These are phyloP conservation scores for Penicillium sp. DNA, from an alignment of 2,329 filamentous ascomycete genomes.

Conservation along the genomic window DNA sequence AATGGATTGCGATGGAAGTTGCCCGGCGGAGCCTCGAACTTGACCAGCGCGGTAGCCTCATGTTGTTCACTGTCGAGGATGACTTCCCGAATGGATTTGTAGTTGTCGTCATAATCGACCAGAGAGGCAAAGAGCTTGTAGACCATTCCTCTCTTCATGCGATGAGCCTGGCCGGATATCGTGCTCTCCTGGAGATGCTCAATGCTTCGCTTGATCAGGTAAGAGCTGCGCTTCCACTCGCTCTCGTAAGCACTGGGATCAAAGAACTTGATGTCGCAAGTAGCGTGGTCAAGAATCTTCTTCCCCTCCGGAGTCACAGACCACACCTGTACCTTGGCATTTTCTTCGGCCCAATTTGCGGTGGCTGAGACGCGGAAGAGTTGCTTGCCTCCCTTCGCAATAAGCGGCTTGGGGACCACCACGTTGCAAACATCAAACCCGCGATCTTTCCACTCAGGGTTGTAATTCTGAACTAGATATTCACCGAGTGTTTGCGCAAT, in stretches of 20 bases:
- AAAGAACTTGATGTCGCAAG: constrained; percentile 34
- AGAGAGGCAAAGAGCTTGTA: constrained; percentile 69
- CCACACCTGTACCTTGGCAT: constrained; percentile 31
- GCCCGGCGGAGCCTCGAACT: constrained; percentile 55
- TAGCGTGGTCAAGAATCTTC: constrained; percentile 36
- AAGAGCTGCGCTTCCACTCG: constrained; percentile 58
- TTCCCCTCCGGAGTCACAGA: constrained; percentile 38
- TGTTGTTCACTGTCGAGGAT: constrained; percentile 55
- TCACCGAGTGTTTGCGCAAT: constrained; percentile 37
- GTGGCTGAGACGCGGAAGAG: constrained; percentile 37
- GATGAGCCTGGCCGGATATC: constrained; percentile 64
- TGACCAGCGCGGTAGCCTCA: constrained; percentile 54
- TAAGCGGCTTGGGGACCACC: constrained; percentile 52
- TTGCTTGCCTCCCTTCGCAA: constrained; percentile 44
- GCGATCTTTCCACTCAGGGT: constrained; percentile 28
- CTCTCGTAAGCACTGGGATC: constrained; percentile 22
- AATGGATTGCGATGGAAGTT: constrained; percentile 59
- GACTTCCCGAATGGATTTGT: constrained; percentile 58
- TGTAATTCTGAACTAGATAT: constrained; percentile 33
- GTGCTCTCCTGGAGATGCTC: constrained; percentile 60
- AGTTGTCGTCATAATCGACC: constrained; percentile 56
- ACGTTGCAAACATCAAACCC: constrained; percentile 37
- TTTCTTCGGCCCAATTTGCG: constrained; percentile 34
- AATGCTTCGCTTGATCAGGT: constrained; percentile 65
- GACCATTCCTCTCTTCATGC: constrained; percentile 70